phyloP scores from a whole-genome alignment of 2,329 filamentous ascomycete genomes.

The Cytospora piceae region DNA sequence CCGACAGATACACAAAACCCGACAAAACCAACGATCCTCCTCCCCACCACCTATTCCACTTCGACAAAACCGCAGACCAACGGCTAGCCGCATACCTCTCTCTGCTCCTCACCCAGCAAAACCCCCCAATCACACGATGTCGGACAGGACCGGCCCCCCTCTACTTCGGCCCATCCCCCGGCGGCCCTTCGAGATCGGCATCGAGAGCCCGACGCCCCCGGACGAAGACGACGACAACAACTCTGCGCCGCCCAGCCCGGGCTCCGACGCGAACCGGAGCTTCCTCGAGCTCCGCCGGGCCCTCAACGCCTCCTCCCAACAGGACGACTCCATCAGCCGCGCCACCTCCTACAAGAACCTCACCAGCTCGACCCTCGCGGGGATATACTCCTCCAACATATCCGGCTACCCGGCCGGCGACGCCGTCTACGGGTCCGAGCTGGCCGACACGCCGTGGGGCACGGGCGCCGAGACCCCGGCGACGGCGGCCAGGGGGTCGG shows the following conservation, averaged over 20 bases:
- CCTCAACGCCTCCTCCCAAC: conserved; percentile 32
- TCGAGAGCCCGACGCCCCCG: conserved; percentile 51
- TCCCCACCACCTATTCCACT: not conserved
- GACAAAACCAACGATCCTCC: not conserved
- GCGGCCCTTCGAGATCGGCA: conserved; percentile 68
- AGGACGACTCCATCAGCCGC: conserved; percentile 58
- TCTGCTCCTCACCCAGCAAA: not conserved
- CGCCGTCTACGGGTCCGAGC: conserved; percentile 52
- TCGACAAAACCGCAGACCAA: not conserved
- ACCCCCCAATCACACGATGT: conserved; percentile 37
- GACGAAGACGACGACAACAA: conserved; percentile 40
- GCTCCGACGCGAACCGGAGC: conserved; percentile 49
- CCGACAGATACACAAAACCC: not conserved
- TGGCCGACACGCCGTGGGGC: conserved; percentile 72
- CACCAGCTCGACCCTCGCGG: conserved; percentile 84
- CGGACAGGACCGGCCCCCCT: conserved; percentile 50
- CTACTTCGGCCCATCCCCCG: conserved; percentile 72
- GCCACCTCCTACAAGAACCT: conserved; percentile 83
- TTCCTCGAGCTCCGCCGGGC: conserved; percentile 40
- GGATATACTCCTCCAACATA: conserved; percentile 79
- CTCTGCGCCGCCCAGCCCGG: conserved; percentile 37
- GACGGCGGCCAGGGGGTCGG: conserved; percentile 43
- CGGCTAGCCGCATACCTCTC: conserved; percentile 17
- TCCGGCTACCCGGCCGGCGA: conserved; percentile 48
- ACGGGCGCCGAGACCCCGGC: conserved; percentile 73